Conservation (phyloP, 352 stramenopile genomes). For the Halophytophthora batemanensis region DNA sequence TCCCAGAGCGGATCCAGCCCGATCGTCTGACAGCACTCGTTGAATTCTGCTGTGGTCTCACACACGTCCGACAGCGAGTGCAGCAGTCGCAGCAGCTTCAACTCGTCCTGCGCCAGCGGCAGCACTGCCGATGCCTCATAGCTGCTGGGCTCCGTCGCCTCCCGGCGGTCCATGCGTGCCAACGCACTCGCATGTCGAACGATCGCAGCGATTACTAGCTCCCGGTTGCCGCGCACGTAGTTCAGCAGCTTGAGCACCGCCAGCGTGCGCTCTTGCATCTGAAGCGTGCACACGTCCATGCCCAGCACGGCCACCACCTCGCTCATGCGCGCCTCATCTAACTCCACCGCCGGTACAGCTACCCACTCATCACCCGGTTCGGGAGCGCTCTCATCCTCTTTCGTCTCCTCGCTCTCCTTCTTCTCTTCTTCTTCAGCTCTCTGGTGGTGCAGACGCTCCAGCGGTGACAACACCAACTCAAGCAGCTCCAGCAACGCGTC, state of each 20-base stretch:
- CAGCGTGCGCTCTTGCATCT: conserved; percentile 84
- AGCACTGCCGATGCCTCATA: conserved; percentile 82
- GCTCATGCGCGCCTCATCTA: conserved; percentile 52
- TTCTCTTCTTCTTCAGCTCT: conserved; percentile 49
- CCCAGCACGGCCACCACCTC: conserved; percentile 68
- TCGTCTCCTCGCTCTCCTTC: conserved; percentile 29
- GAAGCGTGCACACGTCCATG: conserved; percentile 72
- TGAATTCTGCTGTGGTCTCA: conserved; percentile 64
- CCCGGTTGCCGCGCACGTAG: conserved; percentile 54
- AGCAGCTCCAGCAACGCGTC: conserved; percentile 92
- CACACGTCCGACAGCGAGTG: conserved; percentile 92
- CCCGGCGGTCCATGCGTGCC: conserved; percentile 31
- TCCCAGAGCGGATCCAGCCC: conserved; percentile 76
- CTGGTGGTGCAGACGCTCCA: conserved; percentile 68
- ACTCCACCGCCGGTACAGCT: conserved; percentile 51
- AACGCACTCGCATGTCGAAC: conserved; percentile 57
- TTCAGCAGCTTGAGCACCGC: conserved; percentile 79
- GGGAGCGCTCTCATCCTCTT: conserved; percentile 6
- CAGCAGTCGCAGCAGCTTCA: conserved; percentile 95
- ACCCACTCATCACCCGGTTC: conserved; percentile 59
- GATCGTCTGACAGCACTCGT: conserved; percentile 65
- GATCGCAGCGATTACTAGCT: conserved; percentile 62
- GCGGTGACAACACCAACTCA: conserved; percentile 85
- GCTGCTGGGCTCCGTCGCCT: conserved; percentile 16
- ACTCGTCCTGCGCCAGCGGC: conserved; percentile 81